These are phyloP conservation scores for Polygonum maritimum DNA, from an alignment of 148 eudicot species.

Conservation along the genomic window DNA sequence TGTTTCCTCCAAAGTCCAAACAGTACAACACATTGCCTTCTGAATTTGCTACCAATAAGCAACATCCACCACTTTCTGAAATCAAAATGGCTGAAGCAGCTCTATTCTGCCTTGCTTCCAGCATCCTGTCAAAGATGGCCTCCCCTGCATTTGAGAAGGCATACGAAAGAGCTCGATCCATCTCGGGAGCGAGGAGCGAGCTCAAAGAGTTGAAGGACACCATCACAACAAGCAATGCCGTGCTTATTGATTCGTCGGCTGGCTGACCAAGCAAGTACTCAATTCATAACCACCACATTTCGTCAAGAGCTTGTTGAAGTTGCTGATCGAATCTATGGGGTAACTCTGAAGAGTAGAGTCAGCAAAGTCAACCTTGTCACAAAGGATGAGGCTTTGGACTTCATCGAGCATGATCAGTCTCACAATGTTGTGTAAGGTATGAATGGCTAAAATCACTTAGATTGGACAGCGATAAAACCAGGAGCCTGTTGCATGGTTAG, in stretches of 20 bases:
- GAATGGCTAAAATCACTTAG: background rate
- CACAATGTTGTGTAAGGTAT: constrained; percentile 59
- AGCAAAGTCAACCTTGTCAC: constrained; percentile 70
- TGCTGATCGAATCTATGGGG: constrained; percentile 92
- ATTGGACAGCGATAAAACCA: background rate
- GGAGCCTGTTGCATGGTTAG: background rate
- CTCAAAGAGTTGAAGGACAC: too few species aligned
- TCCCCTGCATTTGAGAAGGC: too few species aligned
- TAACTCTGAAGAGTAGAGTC: constrained; percentile 81
- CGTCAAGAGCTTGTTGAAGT: constrained; percentile 89
- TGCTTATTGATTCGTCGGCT: constrained; percentile 60
- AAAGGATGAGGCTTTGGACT: constrained; percentile 69
- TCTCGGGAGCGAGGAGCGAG: too few species aligned
- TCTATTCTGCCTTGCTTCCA: too few species aligned
- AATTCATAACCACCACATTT: constrained; percentile 87
- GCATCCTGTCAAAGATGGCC: too few species aligned
- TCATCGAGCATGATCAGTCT: constrained; percentile 87
- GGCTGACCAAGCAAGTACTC: constrained; percentile 82
- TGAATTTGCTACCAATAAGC: too few species aligned
- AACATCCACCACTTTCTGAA: too few species aligned
- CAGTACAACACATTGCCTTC: too few species aligned
- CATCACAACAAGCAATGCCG: too few species aligned
- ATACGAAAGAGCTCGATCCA: too few species aligned
- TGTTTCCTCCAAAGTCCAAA: too few species aligned
- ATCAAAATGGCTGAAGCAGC: too few species aligned